Evolutionary conservation across 1,284 basidiomycete genomes (phyloP), one percentile per base, ranked within the genome.

Genomic region (Ceratorhiza oryzae-sativae): DNA sequence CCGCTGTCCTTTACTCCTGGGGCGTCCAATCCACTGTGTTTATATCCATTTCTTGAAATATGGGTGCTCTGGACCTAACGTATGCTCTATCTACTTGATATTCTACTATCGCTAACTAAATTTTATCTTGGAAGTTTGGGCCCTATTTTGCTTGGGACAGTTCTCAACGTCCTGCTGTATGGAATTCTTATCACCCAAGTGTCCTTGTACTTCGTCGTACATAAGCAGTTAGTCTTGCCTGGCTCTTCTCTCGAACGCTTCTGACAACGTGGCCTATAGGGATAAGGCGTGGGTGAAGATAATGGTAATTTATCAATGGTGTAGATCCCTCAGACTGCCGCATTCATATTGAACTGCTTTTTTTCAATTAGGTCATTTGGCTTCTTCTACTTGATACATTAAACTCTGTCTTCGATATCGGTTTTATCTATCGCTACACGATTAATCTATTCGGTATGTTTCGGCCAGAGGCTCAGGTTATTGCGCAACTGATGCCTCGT

Each of bases 401-500:
- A 10, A 71, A 42, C 27, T 18, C 68, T 13, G 25, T 71, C 15
- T 71, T 71, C 32, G 56, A 60, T 25, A 27, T 53, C 2, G 68
- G 68, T 15, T 71, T 71, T 18, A 45, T 61, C 9, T 71, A 60
- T 25, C 55, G 56, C 10, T 71, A 71, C 36, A 71, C 45, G 2
- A 71, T 71, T 23, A 51, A 30, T 20, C 32, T 60, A n/a, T 71
- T 71, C 23, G 68, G 68, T 71, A 10, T 6, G 56, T 71, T 2
- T 48, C 5, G n/a, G 39, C 34, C 34, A 15, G 13, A 12, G 10
- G 10, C 4, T 42, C 18, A 45, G 42, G 23, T 2, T 8, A 13
- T 36, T 18, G 34, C 15, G 51, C 39, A 2, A 15, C 39, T 36
- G 34, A 41, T 20, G 3, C 23, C 2, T 23, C n/a, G n/a, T 30